These are phyloP conservation scores for Aspergillus ochraceus DNA, from an alignment of 2,329 filamentous ascomycete genomes.

Conservation along the genomic window DNA sequence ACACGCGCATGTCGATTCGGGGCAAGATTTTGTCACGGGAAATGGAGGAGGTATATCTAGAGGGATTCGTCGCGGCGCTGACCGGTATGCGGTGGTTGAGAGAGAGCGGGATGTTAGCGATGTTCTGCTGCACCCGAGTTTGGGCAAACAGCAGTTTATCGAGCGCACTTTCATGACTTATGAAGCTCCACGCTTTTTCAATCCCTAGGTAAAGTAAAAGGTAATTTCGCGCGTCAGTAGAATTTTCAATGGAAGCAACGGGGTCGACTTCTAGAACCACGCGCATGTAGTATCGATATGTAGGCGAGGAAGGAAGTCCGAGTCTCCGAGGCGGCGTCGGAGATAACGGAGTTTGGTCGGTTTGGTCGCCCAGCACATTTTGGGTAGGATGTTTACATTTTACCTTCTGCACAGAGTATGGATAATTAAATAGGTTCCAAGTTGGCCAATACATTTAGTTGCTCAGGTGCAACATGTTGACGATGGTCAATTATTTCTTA, in stretches of 20 bases:
- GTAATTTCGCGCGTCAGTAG: not conserved
- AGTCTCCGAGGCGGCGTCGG: constrained; percentile 16
- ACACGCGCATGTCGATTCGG: constrained; percentile 74
- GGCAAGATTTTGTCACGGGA: constrained; percentile 60
- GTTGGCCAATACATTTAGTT: not conserved
- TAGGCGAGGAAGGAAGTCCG: constrained; percentile 3
- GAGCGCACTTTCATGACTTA: constrained; percentile 5
- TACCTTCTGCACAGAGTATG: not conserved
- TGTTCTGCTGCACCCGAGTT: constrained; percentile 1
- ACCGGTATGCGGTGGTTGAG: constrained; percentile 21
- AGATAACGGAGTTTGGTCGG: constrained; percentile 16
- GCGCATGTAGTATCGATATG: not conserved
- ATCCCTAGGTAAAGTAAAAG: not conserved
- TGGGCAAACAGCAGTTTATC: not conserved
- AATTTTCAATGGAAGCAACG: not conserved
- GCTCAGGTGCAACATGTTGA: not conserved
- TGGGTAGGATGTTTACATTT: not conserved
- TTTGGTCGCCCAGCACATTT: not conserved
- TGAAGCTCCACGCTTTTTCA: not conserved
- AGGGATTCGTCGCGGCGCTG: constrained; percentile 25
- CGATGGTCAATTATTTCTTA: not conserved
- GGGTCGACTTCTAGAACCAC: not conserved
- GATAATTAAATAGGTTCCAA: not conserved
- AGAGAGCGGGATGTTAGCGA: constrained; percentile 16
- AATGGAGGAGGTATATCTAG: constrained; percentile 44